Percentiles rank a stretch among this genome's conserved stretches.
Conservation (phyloP, 2,329 filamentous ascomycete genomes). For the Trichophyton equinum region DNA sequence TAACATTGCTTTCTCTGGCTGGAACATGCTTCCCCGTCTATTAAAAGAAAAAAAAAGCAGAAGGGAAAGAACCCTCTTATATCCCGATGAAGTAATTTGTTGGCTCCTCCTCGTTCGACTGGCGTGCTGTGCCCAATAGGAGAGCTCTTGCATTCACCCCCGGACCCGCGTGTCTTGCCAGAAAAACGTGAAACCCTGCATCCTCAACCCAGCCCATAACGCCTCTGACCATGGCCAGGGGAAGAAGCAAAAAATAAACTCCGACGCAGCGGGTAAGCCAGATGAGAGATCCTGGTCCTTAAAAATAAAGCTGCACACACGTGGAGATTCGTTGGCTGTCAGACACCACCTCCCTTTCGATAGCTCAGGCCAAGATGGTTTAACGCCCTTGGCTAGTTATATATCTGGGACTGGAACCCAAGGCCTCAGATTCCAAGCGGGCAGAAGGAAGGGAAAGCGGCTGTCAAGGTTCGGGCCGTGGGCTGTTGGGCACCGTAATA, state of each 20-base stretch:
- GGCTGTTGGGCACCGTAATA: background rate
- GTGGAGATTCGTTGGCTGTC: conserved; percentile 1
- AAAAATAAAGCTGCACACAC: background rate
- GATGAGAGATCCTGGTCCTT: background rate
- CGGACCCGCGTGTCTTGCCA: background rate
- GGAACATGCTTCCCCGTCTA: background rate
- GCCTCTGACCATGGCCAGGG: background rate
- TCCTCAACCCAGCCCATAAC: background rate
- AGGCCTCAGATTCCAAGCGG: no score
- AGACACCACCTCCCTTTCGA: background rate
- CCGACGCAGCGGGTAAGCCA: background rate
- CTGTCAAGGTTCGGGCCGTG: background rate
- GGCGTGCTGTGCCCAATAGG: background rate
- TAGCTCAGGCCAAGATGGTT: background rate
- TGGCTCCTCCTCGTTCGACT: background rate
- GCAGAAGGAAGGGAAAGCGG: no score
- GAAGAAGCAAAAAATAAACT: background rate
- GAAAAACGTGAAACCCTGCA: background rate
- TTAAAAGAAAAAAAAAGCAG: background rate
- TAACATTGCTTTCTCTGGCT: background rate
- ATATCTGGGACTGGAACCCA: no score
- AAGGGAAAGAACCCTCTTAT: no score
- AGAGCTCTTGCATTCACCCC: background rate
- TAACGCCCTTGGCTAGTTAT: background rate
- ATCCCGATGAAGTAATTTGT: background rate